Evolutionary conservation across 2,329 filamentous ascomycete species (phyloP), one percentile per base, ranked within the genome.

Genomic region (Microsporum audouinii): DNA sequence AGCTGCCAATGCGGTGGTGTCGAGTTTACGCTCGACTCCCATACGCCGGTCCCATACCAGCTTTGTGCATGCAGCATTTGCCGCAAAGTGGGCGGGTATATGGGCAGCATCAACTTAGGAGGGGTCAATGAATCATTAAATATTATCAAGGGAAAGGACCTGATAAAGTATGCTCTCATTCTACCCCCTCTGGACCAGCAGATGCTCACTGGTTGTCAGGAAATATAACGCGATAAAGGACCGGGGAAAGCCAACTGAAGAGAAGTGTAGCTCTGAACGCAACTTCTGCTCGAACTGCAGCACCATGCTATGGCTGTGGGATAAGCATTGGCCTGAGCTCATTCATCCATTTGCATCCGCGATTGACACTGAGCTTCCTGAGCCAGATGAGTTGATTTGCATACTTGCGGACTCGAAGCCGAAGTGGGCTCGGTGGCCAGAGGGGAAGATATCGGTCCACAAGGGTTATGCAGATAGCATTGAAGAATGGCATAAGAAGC

Each of bases 271-370:
- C 0, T 78, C 76, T 0, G 75, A 79, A 67, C 71, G 77, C 8
- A 78, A 71, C 64, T 80, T 79, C 63, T 79, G 76, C 65, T 74
- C 72, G 2, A 75, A 76, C 57, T 80, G 78, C 66, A 74, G 76
- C 57, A 71, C 72, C 3, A 78, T 78, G 76, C 67, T 78, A 4
- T 78, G 77, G 77, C 64, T 79, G 2, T 79, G 75, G 74, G 77
- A 79, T 65, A 68, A 72, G 23, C 70, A 74, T 14, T 79, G 76
- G 76, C 77, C 77, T 0, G 76, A 79, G 63, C 60, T 79, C 59
- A 77, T 79, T 58, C 78, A 79, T 66, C 78, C 77, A 0, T 80
- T 79, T 68, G 76, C 77, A 3, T 76, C 76, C 6, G 78, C 77
- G 23, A 78, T 80, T 63, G 78, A 79, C 67, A 77, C 75, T 3